Percentiles rank a stretch among this genome's conserved stretches.
Evolutionary conservation across 176 grass and related monocot species (phyloP).

Genomic region (bread wheat (Triticum aestivum)): DNA sequence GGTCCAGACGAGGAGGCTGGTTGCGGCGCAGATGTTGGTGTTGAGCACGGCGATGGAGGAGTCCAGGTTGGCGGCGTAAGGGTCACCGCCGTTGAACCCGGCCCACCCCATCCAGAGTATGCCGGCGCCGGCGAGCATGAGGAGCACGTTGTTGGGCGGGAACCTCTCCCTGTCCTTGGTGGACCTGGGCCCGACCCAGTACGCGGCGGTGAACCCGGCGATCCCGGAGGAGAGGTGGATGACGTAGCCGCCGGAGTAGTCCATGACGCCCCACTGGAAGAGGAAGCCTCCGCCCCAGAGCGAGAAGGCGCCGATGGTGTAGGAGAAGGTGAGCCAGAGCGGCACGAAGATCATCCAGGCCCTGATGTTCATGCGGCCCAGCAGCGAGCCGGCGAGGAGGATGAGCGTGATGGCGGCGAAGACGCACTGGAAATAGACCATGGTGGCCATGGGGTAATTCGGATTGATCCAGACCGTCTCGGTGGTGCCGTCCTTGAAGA

Average conservation of each 20-base stretch:
- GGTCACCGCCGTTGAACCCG: constrained; percentile 92
- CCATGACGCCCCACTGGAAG: constrained; percentile 96
- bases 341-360: constrained; percentile 97
- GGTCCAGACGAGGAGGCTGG: constrained; percentile 84
- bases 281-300: constrained; percentile 94
- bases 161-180: constrained; percentile 91
- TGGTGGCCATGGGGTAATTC: constrained; percentile 78
- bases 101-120: constrained; percentile 97
- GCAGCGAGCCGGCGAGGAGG: constrained; percentile 75
- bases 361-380: constrained; percentile 88
- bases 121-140: constrained; percentile 85
- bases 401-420: constrained; percentile 97
- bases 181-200: constrained; percentile 91
- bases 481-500: not conserved
- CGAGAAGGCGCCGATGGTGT: constrained; percentile 90
- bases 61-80: constrained; percentile 76
- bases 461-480: constrained; percentile 32
- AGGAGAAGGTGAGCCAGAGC: constrained; percentile 95
- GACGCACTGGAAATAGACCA: constrained; percentile 96
- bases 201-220: constrained; percentile 79
- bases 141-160: constrained; percentile 84
- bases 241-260: constrained; percentile 92
- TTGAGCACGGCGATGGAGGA: constrained; percentile 85
- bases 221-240: constrained; percentile 93
- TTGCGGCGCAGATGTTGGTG: constrained; percentile 90